Base-by-base conservation (phyloP, 2,329 filamentous ascomycete genomes). In the Neobulgaria alba region DNA sequence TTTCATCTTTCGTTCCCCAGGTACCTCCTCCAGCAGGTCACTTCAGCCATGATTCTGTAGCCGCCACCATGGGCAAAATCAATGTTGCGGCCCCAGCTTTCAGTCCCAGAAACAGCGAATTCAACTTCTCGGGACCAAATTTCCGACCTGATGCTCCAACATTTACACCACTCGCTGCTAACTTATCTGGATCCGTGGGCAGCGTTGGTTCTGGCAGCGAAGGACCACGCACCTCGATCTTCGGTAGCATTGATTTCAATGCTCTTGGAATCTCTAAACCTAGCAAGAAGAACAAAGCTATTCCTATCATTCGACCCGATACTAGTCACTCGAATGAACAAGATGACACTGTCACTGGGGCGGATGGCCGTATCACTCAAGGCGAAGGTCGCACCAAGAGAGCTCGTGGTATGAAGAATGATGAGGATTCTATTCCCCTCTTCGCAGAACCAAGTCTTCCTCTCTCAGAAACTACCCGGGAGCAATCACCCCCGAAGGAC, bases 141-240 rank as follows among this genome's bases (percentile, higher is more conserved):
- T 86, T 90, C 64, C 79, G 84, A 45, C 81, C 85, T 3, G 81
- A 83, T 57, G 86, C 85, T 3, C 84, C 85, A 10, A 67, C 75
- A 0, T 93, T 93, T 59, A 87, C 79, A 15, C 85, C 85, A 2
- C 34, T 41, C 5, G 65, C 68, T 42, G 62, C 67, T 3, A 35
- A 20, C 17, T 55, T 72, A 47, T 62, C 68, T 35, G 63, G 67
- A 35, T 68, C 72, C 2, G 57, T 75, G 37, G n/a, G n/a, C n/a
- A n/a, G n/a, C n/a, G n/a, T n/a, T n/a, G 63, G 61, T 38, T 69
- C 72, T 31, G 66, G 67, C 12, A 65, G 61, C 39, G 71, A 72
- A 32, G 49, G 32, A 3, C 45, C 41, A 12, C 38, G 36, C 15
- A 65, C 65, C 46, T 72, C 74, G 38, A 85, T 88, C 52, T 87